Evolutionary conservation across 1,284 basidiomycete genomes (phyloP), one percentile per base, ranked within the genome.

Genomic region (Papiliotrema flavescens): DNA sequence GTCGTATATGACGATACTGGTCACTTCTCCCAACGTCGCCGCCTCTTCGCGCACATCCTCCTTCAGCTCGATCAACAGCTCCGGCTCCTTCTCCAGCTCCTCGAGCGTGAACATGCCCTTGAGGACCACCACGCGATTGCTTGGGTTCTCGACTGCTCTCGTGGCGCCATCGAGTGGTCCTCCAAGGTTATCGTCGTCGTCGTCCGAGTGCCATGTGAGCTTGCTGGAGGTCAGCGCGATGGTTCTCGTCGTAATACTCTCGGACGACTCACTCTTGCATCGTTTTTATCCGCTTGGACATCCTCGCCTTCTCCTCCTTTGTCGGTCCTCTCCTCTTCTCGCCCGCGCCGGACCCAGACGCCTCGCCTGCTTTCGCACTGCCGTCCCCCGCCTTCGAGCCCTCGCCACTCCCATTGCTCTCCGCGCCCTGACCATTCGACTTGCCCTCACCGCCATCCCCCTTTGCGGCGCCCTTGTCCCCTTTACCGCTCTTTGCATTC

Each of bases 21-120:
- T 98, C 2, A 98, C 95, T 61, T 90, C 86, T n/a, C 96, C 96
- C 13, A 98, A 76, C 0, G 82, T 82, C 49, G 88, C 86, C 61
- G 92, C 96, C 69, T 99, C 95, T 39, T 96, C 92, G 53, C 95
- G 83, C 9, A 98, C 93, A 63, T 98, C 95, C 64, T 96, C 89
- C 70, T 97, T 97, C 49, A 98, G 81, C 65, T 98, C 95, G 11
- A 98, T 82, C 13, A 98, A 78, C 20, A 98, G 77, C 3, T 88
- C 83, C 0, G 90, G 82, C 66, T 99, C 95, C 64, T 90, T 84
- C 36, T 91, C 87, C 1, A 99, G 81, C 66, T 96, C 91, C 61
- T 87, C 76, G 2, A 90, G 79, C 6, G 87, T 88, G 72, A 99
- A 99, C 93, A 98, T 98, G 65, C 91, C 86, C 68, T 90, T 92